Base-by-base conservation (phyloP, 345 rosid species). In the Moricandia arvensis region DNA sequence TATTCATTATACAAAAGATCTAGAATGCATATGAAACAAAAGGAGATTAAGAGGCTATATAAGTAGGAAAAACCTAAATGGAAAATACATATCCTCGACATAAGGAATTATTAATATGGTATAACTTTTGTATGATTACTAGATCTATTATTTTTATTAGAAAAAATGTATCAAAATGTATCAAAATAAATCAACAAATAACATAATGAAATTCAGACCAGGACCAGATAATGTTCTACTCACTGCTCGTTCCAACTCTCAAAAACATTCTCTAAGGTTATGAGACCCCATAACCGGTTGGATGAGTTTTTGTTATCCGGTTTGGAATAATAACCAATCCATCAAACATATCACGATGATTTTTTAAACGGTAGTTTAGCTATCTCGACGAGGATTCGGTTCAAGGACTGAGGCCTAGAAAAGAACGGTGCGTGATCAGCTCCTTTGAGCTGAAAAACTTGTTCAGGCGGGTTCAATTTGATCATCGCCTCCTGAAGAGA, bases 351-450 rank as follows among this genome's bases (percentile, higher is more conserved):
- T 72, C 60, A 78, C 0, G 66, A 68, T 37, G 66, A 73, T 75
- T 75, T 79, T 63, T 66, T 84, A 0, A 61, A 4, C 5, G 83
- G 82, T 59, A 86, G 51, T 60, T 79, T 82, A 9, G 87, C 81
- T 24, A 89, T 87, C 72, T 91, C 85, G 5, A 82, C 54, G 4
- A 91, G 82, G 12, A 85, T 67, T 38, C 82, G 83, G 79, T 89
- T 88, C 45, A 89, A 68, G 8, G 86, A 86, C 64, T 83, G 89
- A 58, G 97, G 91, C 81, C 84, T 86, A 4, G 97, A 85, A 80
- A 89, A 89, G 75, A 89, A 91, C 0, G 91, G 97, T 1, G 93
- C 84, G 26, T 89, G 97, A 85, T 89, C 93, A 8, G 87, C 81
- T 17, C 93, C 93, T 70, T 87, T 89, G 10, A 89, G 81, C 43